Evolutionary conservation across 768 basidiomycete genomes (phyloP).

Genomic region (Mycena galericulata): DNA sequence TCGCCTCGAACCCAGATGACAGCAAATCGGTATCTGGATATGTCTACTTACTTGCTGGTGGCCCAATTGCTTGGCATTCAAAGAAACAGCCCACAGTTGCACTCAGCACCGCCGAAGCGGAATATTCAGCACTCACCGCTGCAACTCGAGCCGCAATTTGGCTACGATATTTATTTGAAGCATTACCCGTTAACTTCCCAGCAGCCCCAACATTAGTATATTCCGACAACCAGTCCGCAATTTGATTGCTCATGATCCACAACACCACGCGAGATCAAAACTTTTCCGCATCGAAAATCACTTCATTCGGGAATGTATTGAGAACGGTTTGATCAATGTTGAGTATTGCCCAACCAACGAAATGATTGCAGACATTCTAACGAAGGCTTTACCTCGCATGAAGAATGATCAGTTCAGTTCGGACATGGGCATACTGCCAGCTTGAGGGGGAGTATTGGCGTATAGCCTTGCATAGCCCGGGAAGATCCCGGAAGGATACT

Average conservation of each 20-base stretch:
- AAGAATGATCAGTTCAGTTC: slow-evolving; percentile 13
- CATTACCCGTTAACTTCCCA: not conserved
- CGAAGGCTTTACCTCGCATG: not conserved
- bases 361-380: slow-evolving; percentile 5
- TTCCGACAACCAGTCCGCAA: slow-evolving; percentile 15
- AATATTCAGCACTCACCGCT: slow-evolving; percentile 7
- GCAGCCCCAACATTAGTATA: not conserved
- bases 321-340: not conserved
- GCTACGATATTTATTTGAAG: slow-evolving; percentile 11
- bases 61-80: slow-evolving; percentile 39
- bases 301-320: slow-evolving; percentile 14
- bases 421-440: slow-evolving; percentile 3
- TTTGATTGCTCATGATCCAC: slow-evolving; percentile 4
- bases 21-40: slow-evolving; percentile 43
- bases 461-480: no score
- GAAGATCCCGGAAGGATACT: no score
- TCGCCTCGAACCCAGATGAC: slow-evolving; percentile 25
- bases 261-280: slow-evolving; percentile 9
- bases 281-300: slow-evolving; percentile 13
- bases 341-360: slow-evolving; percentile 4
- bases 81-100: slow-evolving; percentile 14
- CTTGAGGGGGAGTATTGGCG: no score
- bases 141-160: not conserved
- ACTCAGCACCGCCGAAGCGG: slow-evolving; percentile 7
- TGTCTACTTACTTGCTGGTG: slow-evolving; percentile 36